Conservation (phyloP, 78 protist species). For the Emiliania huxleyi region DNA sequence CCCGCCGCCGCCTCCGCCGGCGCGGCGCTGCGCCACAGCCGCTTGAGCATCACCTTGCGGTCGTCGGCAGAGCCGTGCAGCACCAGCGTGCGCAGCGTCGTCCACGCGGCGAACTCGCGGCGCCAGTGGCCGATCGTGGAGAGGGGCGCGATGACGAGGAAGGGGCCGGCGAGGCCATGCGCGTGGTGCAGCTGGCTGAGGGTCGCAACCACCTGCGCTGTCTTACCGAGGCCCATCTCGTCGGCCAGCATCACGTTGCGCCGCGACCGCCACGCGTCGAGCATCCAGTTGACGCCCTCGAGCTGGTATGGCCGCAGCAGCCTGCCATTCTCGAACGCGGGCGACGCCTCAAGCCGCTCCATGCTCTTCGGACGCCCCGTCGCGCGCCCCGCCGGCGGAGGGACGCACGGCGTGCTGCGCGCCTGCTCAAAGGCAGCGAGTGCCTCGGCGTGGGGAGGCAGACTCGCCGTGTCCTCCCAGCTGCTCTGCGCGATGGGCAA, state of each 20-base stretch:
- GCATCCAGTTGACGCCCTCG: conserved; percentile 74
- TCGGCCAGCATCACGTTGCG: conserved; percentile 62
- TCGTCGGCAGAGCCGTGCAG: conserved; percentile 1
- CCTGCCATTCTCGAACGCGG: conserved; percentile 37
- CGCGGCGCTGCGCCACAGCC: conserved; percentile 40
- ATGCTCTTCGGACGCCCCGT: neutral
- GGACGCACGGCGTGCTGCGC: neutral
- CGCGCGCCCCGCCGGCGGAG: neutral
- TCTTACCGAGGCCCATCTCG: conserved; percentile 89
- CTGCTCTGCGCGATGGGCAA: conserved; percentile 74
- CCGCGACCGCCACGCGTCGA: conserved; percentile 37
- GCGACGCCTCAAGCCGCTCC: neutral
- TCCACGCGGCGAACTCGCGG: neutral
- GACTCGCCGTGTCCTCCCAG: conserved; percentile 70
- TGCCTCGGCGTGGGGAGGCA: neutral
- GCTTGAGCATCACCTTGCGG: conserved; percentile 1
- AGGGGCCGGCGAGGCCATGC: conserved; percentile 78
- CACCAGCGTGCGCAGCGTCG: neutral
- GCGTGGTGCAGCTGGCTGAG: neutral
- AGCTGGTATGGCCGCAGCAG: conserved; percentile 90
- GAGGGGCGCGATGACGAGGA: conserved; percentile 90
- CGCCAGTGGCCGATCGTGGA: conserved; percentile 70
- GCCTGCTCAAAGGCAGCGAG: neutral
- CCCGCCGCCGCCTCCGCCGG: neutral
- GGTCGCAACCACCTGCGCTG: conserved; percentile 58